phyloP scores from a whole-genome alignment of 441 rosid genomes.

The Iberis amara region DNA sequence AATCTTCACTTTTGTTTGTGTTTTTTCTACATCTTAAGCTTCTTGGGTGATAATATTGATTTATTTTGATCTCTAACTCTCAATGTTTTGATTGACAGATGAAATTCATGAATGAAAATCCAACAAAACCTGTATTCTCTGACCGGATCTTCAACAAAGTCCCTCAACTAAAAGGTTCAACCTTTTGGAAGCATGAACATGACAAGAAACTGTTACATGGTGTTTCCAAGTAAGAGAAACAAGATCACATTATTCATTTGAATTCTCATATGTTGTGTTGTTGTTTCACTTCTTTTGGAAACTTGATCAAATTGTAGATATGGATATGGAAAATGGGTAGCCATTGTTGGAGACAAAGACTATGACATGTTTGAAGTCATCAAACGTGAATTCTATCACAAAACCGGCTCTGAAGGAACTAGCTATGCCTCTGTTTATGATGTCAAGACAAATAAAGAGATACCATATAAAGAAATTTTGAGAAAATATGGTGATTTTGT shows the following conservation, averaged over 20 bases:
- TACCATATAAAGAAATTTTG: conserved; percentile 63
- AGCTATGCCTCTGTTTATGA: conserved; percentile 36
- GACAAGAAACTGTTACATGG: conserved; percentile 59
- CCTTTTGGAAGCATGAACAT: conserved; percentile 64
- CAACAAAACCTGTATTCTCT: conserved; percentile 39
- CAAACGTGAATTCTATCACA: conserved; percentile 27
- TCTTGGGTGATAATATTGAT: background rate
- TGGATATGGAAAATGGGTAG: conserved; percentile 80
- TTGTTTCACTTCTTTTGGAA: conserved; percentile 17
- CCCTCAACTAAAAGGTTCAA: conserved; percentile 47
- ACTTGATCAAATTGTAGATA: conserved; percentile 42
- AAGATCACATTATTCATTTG: background rate
- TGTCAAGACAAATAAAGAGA: conserved; percentile 32
- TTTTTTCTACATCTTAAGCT: too few species aligned
- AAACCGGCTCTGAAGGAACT: conserved; percentile 34
- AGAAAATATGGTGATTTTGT: conserved; percentile 55
- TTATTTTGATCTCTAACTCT: background rate
- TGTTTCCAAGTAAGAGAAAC: conserved; percentile 53
- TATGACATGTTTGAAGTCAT: conserved; percentile 54
- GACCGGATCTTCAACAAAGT: conserved; percentile 41
- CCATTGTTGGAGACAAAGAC: conserved; percentile 66
- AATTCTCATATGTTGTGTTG: background rate
- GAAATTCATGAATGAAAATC: conserved; percentile 39
- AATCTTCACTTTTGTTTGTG: too few species aligned
- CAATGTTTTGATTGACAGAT: conserved; percentile 39